Conservation (phyloP, 768 basidiomycete genomes). For the Saitozyma sp. region DNA sequence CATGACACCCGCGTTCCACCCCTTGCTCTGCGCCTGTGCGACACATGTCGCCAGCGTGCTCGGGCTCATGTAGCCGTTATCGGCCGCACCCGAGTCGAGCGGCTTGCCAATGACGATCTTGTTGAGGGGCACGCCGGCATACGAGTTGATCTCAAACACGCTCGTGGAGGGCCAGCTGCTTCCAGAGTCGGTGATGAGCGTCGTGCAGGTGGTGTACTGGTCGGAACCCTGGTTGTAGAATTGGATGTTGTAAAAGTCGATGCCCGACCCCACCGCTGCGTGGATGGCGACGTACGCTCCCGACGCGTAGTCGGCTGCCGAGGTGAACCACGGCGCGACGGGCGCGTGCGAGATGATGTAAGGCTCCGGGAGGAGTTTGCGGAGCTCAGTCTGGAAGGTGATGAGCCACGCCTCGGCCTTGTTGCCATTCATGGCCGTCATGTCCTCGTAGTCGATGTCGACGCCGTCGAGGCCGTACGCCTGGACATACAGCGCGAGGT, state of each 20-base stretch:
- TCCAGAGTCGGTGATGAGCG: slow-evolving; percentile 63
- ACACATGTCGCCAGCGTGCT: slow-evolving; percentile 64
- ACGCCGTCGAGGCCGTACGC: slow-evolving; percentile 66
- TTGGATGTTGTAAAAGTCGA: slow-evolving; percentile 63
- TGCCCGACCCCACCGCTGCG: slow-evolving; percentile 59
- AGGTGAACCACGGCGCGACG: slow-evolving; percentile 52
- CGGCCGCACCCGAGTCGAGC: slow-evolving; percentile 59
- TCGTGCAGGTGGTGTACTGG: slow-evolving; percentile 38
- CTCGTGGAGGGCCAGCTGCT: slow-evolving; percentile 65
- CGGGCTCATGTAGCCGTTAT: slow-evolving; percentile 63
- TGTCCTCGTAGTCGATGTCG: slow-evolving; percentile 68
- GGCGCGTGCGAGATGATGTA: slow-evolving; percentile 52
- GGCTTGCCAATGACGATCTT: slow-evolving; percentile 80
- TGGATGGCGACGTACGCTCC: slow-evolving; percentile 65
- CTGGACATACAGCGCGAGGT: slow-evolving; percentile 67
- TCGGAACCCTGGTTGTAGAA: slow-evolving; percentile 52
- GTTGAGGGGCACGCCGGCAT: slow-evolving; percentile 59
- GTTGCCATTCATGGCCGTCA: slow-evolving; percentile 45
- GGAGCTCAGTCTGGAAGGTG: slow-evolving; percentile 45
- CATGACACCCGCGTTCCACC: slow-evolving; percentile 61
- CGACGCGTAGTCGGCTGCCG: slow-evolving; percentile 33
- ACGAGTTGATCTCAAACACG: slow-evolving; percentile 63
- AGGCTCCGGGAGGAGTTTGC: slow-evolving; percentile 36
- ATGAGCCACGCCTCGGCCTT: slow-evolving; percentile 48
- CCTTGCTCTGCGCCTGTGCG: slow-evolving; percentile 61